A percentile compares a stretch with the other conserved stretches of the same genome.
Conservation (phyloP, 2,329 filamentous ascomycete genomes). For the Aspergillus sojae region DNA sequence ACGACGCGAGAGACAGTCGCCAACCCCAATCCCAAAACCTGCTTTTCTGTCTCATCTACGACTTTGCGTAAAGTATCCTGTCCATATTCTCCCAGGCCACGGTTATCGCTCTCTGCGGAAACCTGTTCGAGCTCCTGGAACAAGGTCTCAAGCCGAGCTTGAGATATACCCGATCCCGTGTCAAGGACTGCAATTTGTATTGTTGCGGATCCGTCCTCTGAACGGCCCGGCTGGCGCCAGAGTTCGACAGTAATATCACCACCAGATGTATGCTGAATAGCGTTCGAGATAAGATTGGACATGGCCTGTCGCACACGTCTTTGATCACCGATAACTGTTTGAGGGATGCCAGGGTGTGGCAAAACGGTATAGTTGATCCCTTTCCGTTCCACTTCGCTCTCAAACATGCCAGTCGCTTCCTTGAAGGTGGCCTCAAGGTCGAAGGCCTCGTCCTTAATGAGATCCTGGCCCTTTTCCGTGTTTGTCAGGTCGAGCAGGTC, state of each 20-base stretch:
- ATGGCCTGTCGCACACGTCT: constrained; percentile 79
- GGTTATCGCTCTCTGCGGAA: constrained; percentile 55
- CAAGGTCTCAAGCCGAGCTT: constrained; percentile 59
- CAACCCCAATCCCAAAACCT: constrained; percentile 76
- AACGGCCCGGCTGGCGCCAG: constrained; percentile 53
- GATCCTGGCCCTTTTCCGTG: constrained; percentile 75
- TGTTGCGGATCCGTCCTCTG: constrained; percentile 58
- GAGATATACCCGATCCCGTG: constrained; percentile 68
- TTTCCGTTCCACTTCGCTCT: constrained; percentile 74
- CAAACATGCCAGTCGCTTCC: constrained; percentile 78
- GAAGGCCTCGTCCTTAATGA: constrained; percentile 81
- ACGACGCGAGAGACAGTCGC: constrained; percentile 84
- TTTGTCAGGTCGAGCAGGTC: constrained; percentile 87
- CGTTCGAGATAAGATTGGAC: constrained; percentile 81
- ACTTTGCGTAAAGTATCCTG: constrained; percentile 15
- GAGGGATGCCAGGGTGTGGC: constrained; percentile 69
- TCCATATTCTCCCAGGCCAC: constrained; percentile 39
- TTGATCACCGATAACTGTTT: constrained; percentile 74
- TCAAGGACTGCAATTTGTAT: constrained; percentile 78
- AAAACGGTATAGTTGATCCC: constrained; percentile 69
- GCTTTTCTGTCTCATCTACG: constrained; percentile 29
- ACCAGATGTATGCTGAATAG: constrained; percentile 72
- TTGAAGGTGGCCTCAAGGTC: constrained; percentile 69
- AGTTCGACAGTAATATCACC: constrained; percentile 73
- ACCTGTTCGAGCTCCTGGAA: constrained; percentile 71